Evolutionary conservation across 1,284 basidiomycete species (phyloP).

Genomic region (Irpex sp.): DNA sequence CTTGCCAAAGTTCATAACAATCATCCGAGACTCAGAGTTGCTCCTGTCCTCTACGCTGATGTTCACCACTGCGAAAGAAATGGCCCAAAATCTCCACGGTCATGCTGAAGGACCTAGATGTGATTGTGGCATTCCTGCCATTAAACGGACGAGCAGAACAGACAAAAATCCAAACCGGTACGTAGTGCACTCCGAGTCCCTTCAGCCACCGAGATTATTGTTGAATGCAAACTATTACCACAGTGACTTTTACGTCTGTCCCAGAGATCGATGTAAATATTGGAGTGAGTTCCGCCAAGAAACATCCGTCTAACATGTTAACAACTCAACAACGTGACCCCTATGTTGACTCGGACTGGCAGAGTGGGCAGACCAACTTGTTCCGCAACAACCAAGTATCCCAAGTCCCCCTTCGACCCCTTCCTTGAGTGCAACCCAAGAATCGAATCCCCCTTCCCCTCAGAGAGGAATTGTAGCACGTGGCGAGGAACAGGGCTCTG

Average conservation of each 20-base stretch:
- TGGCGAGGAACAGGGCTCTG: background rate
- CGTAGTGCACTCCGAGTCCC: background rate
- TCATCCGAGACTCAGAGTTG: background rate
- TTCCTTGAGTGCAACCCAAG: background rate
- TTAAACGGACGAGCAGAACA: background rate
- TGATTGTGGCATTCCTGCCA: background rate
- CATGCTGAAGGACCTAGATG: background rate
- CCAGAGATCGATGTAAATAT: background rate
- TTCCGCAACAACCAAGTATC: background rate
- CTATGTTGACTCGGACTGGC: background rate
- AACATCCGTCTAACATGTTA: background rate
- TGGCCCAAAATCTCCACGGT: background rate
- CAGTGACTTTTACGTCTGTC: background rate
- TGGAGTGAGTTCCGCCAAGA: background rate
- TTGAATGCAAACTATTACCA: background rate
- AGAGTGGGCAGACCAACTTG: background rate
- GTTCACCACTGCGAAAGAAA: background rate
- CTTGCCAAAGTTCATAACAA: background rate
- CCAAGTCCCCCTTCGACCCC: constrained; percentile 3
- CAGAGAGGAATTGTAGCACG: background rate
- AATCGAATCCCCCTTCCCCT: background rate
- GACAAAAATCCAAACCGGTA: background rate
- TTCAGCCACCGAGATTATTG: background rate
- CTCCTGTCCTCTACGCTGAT: background rate
- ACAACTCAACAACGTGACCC: background rate